Evolutionary conservation across 2,329 filamentous ascomycete genomes (phyloP).

Genomic region (Venturiaceae sp.): DNA sequence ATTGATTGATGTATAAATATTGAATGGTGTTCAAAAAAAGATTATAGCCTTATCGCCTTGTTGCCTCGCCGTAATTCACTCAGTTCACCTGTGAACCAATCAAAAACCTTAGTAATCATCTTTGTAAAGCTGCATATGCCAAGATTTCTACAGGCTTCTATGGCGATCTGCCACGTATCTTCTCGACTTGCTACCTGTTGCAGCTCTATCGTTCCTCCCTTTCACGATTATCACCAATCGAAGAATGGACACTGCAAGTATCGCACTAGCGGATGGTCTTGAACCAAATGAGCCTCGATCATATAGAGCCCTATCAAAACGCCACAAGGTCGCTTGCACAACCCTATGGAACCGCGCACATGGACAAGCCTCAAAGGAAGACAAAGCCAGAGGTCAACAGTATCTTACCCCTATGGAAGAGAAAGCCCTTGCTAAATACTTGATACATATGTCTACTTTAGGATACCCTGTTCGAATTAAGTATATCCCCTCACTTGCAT

Average conservation of each 20-base stretch:
- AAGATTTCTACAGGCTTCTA: too few relatives aligned
- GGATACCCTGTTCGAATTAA: slow-evolving; percentile 14
- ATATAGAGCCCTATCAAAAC: neutral
- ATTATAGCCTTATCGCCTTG: too few relatives aligned
- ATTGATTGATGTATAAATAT: too few relatives aligned
- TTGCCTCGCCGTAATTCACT: too few relatives aligned
- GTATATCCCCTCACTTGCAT: slow-evolving; percentile 14
- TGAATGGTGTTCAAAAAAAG: too few relatives aligned
- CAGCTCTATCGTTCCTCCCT: too few relatives aligned
- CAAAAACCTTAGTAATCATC: too few relatives aligned
- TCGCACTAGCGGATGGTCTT: neutral
- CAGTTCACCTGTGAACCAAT: too few relatives aligned
- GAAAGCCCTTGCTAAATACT: slow-evolving; percentile 16
- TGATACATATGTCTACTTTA: slow-evolving; percentile 13
- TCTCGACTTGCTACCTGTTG: too few relatives aligned
- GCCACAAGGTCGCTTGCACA: neutral
- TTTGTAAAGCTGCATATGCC: too few relatives aligned
- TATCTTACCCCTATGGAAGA: slow-evolving; percentile 20
- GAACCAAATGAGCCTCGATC: neutral
- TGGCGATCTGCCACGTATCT: too few relatives aligned
- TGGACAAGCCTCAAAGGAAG: slow-evolving; percentile 17
- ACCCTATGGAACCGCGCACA: slow-evolving; percentile 15
- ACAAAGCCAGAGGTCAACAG: slow-evolving; percentile 19
- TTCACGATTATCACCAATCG: too few relatives aligned
- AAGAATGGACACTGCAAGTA: neutral